Evolutionary conservation across 2,329 filamentous ascomycete species (phyloP).

Genomic region (Diaporthe sp.): DNA sequence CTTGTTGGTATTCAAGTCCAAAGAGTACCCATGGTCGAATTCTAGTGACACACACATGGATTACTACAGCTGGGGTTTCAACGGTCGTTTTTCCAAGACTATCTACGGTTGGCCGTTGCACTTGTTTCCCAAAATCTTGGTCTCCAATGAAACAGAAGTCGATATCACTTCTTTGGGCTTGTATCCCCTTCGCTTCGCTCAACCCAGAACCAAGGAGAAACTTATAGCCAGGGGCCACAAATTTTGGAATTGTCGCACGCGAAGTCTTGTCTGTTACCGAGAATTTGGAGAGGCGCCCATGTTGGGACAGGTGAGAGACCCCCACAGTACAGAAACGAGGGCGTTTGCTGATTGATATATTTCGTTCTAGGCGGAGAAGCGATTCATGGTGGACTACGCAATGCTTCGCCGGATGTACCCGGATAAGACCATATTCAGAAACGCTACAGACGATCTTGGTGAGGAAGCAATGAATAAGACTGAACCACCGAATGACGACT

Average conservation of each 20-base stretch:
- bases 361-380: background rate
- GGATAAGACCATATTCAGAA: background rate
- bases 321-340: background rate
- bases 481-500: background rate
- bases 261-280: background rate
- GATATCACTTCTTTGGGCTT: background rate
- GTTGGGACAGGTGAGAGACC: background rate
- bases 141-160: background rate
- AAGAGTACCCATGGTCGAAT: background rate
- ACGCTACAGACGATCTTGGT: background rate
- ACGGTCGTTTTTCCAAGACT: background rate
- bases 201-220: background rate
- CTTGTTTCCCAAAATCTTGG: background rate
- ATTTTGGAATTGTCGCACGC: background rate
- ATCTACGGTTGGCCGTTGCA: background rate
- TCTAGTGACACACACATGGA: background rate
- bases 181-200: background rate
- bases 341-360: background rate
- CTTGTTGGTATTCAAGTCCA: background rate
- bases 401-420: background rate
- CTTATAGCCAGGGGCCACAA: background rate
- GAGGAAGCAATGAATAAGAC: background rate
- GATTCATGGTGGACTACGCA: background rate
- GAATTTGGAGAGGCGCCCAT: background rate
- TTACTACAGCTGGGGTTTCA: background rate